phyloP scores from a whole-genome alignment of 1,139 yeast species.

The Geotrichum fermentans region DNA sequence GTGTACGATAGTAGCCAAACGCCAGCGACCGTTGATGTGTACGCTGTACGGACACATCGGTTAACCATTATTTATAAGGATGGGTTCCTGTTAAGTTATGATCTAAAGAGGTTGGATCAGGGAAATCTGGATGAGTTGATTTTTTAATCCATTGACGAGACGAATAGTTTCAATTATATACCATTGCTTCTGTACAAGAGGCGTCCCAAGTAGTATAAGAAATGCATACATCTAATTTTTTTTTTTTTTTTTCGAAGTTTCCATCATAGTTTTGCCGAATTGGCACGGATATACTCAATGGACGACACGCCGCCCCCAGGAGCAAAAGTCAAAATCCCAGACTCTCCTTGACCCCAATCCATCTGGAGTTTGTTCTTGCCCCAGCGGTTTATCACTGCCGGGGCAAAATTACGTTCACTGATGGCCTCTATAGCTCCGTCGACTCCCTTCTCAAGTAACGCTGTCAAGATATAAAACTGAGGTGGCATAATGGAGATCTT shows the following conservation, averaged over 20 bases:
- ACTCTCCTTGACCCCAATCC: slow-evolving; percentile 36
- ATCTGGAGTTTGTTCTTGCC: slow-evolving; percentile 24
- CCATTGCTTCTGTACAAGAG: neutral
- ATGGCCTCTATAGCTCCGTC: slow-evolving; percentile 22
- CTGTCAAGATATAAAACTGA: slow-evolving; percentile 32
- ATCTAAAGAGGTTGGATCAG: slow-evolving; percentile 13
- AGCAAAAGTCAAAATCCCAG: slow-evolving; percentile 26
- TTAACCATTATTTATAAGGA: slow-evolving; percentile 23
- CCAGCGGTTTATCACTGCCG: slow-evolving; percentile 22
- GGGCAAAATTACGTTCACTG: slow-evolving; percentile 26
- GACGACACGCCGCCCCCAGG: slow-evolving; percentile 24
- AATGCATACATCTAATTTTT: neutral
- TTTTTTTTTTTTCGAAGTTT: neutral
- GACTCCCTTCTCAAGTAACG: slow-evolving; percentile 24
- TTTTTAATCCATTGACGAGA: neutral
- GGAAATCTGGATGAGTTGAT: neutral
- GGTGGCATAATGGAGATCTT: slow-evolving; percentile 34
- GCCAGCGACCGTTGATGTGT: slow-evolving; percentile 17
- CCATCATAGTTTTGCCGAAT: no score
- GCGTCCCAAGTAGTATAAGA: neutral
- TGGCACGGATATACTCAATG: slow-evolving; percentile 23
- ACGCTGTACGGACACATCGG: slow-evolving; percentile 10
- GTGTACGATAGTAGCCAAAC: slow-evolving; percentile 18
- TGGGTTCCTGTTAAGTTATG: slow-evolving; percentile 25
- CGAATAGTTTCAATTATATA: neutral